Evolutionary conservation across 2,329 filamentous ascomycete genomes (phyloP), one percentile per base, ranked within the genome.

Genomic region (Escovopsis weberi): DNA sequence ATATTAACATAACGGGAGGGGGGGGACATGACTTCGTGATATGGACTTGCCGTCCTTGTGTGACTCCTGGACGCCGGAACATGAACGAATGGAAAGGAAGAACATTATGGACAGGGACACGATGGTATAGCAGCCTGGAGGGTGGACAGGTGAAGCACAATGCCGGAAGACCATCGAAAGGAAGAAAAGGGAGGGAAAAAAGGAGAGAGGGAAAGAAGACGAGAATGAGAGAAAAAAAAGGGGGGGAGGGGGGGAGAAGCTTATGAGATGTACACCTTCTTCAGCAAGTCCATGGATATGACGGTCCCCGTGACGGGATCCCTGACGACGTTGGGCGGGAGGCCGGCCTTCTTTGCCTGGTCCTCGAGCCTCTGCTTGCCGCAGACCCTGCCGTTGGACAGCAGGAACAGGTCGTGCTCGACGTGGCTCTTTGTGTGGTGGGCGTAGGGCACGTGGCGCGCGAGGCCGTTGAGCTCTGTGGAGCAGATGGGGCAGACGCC

Each of bases 401-500:
- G 64, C 37, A 96, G 74, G 18, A 94, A 74, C 1, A 91, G 74
- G 56, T 96, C 88, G 38, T 78, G 78, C 57, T 94, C 89, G 28
- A 96, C 85, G 47, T 86, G 84, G 57, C 86, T 94, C 69, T 93
- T 93, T 28, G 83, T 88, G 60, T 98, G 91, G 55, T 94, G 84
- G 3, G 91, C 91, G 54, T 96, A 96, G 1, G 91, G 91, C 37
- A 98, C 84, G 52, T 82, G 80, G 41, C 81, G 72, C 2, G 91
- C 89, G 32, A 98, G 74, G 54, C 88, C 84, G 59, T 96, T 96
- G 43, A 98, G 75, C 63, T 98, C 91, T 1, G 83, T 91, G 39
- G 83, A 91, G 67, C 91, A 98, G 56, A 98, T 96, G 3, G 91
- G 91, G 54, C 91, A 98, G 36, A 96, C 78, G 39, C 78, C 81